Conservation (phyloP, 768 basidiomycete genomes). For the Amylocystis lapponica region DNA sequence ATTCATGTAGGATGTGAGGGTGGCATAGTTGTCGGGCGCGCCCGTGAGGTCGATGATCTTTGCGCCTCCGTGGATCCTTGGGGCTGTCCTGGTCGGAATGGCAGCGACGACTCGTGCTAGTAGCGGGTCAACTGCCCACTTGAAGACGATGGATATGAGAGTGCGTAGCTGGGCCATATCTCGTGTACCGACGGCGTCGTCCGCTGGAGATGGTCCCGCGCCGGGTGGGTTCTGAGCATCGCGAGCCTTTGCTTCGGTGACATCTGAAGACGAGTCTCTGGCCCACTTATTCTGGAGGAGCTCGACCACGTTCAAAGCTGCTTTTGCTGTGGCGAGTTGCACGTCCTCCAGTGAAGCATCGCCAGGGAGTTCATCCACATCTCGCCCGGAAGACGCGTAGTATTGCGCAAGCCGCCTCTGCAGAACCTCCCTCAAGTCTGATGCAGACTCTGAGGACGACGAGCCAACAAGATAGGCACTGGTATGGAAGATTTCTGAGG, state of each 20-base stretch:
- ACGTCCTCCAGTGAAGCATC: conserved; percentile 32
- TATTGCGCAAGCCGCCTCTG: conserved; percentile 14
- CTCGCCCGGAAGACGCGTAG: conserved; percentile 5
- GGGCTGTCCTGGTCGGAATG: conserved; percentile 20
- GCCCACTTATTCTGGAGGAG: conserved; percentile 40
- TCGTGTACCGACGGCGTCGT: conserved; percentile 46
- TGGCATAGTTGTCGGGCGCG: conserved; percentile 36
- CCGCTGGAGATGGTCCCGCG: too few relatives aligned
- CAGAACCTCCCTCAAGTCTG: conserved; percentile 17
- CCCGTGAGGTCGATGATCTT: conserved; percentile 42
- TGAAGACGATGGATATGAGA: conserved; percentile 61
- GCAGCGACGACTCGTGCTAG: conserved; percentile 34
- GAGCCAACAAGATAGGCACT: conserved; percentile 16
- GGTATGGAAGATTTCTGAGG: conserved; percentile 7
- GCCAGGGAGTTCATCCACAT: not conserved
- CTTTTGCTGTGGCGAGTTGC: conserved; percentile 48
- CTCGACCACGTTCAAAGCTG: conserved; percentile 46
- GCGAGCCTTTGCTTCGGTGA: not conserved
- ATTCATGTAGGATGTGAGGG: conserved; percentile 37
- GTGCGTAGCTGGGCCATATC: conserved; percentile 61
- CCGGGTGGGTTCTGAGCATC: too few relatives aligned
- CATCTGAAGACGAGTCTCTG: not conserved
- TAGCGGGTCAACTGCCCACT: conserved; percentile 61
- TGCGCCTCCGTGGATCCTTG: conserved; percentile 12
- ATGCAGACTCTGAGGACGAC: conserved; percentile 6